Conservation (phyloP, 129 eudicot species). For the Tagetes patula region DNA sequence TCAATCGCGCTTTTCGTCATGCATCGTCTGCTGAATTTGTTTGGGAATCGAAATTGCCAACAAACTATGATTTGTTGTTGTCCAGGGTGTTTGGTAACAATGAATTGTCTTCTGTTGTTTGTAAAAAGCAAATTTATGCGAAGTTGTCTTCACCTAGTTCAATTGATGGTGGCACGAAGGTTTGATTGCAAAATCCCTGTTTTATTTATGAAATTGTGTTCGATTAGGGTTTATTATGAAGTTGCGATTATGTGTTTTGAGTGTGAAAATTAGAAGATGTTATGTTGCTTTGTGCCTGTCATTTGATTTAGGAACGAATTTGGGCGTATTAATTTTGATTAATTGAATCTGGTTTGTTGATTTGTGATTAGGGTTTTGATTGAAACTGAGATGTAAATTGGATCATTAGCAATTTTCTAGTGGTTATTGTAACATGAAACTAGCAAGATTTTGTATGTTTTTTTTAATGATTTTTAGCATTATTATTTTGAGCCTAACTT, state of each 20-base stretch:
- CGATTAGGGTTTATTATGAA: not conserved
- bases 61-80: conserved; percentile 50
- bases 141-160: conserved; percentile 47
- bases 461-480: too few species aligned
- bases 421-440: too few species aligned
- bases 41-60: conserved; percentile 83
- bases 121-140: conserved; percentile 71
- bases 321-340: not conserved
- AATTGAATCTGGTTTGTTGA: not conserved
- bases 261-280: too few species aligned
- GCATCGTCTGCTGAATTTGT: conserved; percentile 90
- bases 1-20: conserved; percentile 63
- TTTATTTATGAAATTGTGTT: not conserved
- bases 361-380: not conserved
- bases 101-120: conserved; percentile 14
- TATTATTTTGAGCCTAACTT: too few species aligned
- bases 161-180: conserved; percentile 84
- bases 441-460: too few species aligned
- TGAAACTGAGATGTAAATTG: not conserved
- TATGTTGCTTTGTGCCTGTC: not conserved
- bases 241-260: conserved; percentile 4
- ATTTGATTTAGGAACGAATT: conserved; percentile 8
- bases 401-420: not conserved
- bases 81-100: conserved; percentile 45
- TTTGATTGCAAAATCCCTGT: conserved; percentile 15